Evolutionary conservation across 495 filamentous ascomycete genomes (phyloP), one percentile per base, ranked within the genome.

Genomic region (Podospora comata): DNA sequence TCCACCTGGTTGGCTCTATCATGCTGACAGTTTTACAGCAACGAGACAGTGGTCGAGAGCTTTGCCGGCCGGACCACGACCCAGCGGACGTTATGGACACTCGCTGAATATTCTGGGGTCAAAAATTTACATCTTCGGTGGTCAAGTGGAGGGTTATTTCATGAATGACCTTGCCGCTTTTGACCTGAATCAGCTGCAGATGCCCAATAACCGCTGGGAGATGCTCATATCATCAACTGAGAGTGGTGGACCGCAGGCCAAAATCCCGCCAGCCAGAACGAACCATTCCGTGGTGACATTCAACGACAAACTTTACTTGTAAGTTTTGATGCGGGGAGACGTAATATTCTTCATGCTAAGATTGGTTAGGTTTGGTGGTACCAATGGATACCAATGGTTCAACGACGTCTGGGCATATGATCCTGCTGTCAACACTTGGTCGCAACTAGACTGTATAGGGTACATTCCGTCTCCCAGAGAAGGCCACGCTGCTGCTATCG

Each of bases 321-420:
- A 85, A 86, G 92, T 85, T 34, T 48, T 5, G 26, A 26, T 26
- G 48, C 53, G 64, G 3, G n/a, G 15, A 19, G 16, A 18, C 11
- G 23, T 44, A 54, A 32, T 7, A 39, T 26, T 63, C 44, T 67
- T 44, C 19, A 56, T 70, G 59, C 77, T 83, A 39, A 78, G 54
- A 19, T 59, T 23, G 64, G 27, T 19, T 65, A 97, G 93, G 58
- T 99, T 99, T 76, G 96, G 96, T 68, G 96, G 96, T 59, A 98
- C 96, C 0, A 97, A 98, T 72, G 93, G 94, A 56, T 84, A 91
- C 23, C 85, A 89, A 67, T 98, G 96, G 96, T 99, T 97, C 79
- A 99, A 97, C 75, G 96, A 99, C 74, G 96, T 99, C 26, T 99
- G 96, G 96, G 89, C 87, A 20, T 99, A 93, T 72, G 94, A 98